Evolutionary conservation across 2,329 filamentous ascomycete species (phyloP).

Genomic region (Beauveria pseudobassiana): DNA sequence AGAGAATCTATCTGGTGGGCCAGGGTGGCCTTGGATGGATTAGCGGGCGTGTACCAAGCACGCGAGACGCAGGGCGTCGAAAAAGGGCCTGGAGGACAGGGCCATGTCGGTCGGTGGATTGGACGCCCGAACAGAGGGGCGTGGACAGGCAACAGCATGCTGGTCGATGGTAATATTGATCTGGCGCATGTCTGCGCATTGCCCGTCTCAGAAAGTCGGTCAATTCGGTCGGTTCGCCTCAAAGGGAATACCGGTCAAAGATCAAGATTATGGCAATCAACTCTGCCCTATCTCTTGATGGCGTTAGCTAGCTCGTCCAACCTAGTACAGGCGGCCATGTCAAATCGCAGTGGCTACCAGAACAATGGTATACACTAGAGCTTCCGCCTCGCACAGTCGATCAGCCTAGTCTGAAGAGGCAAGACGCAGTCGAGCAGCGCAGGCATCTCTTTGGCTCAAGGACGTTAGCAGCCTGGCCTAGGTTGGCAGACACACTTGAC

Average conservation of each 20-base stretch:
- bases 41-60: background rate
- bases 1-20: background rate
- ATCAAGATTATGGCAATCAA: background rate
- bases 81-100: background rate
- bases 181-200: background rate
- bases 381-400: background rate
- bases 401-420: slow-evolving; percentile 10
- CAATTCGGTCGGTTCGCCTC: background rate
- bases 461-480: background rate
- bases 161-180: background rate
- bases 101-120: background rate
- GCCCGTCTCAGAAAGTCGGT: background rate
- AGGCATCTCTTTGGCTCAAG: background rate
- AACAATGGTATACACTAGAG: slow-evolving; percentile 4
- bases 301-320: background rate
- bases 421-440: background rate
- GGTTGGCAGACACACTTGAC: background rate
- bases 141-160: background rate
- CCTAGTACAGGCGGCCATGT: background rate
- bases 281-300: background rate
- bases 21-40: background rate
- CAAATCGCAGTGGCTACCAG: background rate
- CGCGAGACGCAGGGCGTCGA: background rate
- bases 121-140: background rate
- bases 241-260: background rate